Evolutionary conservation across 257 asterid species (phyloP).

Genomic region (Plectranthus barbatus): DNA sequence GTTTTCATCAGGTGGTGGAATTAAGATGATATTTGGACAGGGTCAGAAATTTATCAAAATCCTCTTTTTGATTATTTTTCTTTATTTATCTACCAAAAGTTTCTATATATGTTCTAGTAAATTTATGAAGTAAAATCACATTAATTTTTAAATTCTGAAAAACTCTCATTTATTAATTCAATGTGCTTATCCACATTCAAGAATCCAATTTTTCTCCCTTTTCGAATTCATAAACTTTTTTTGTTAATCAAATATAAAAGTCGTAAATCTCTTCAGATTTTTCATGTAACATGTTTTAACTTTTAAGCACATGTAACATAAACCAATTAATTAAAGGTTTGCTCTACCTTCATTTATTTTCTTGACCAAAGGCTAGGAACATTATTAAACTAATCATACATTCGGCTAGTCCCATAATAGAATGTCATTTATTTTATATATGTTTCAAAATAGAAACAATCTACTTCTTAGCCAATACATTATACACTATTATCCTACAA

Average conservation of each 20-base stretch:
- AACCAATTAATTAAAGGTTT: neutral
- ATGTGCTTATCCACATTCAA: neutral
- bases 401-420: neutral
- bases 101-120: too few species aligned
- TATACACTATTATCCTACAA: too few species aligned
- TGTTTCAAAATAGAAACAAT: too few species aligned
- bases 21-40: constrained; percentile 2
- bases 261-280: too few species aligned
- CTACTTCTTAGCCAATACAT: too few species aligned
- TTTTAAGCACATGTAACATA: neutral
- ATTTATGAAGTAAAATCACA: neutral
- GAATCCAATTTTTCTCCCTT: neutral
- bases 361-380: neutral
- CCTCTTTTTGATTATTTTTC: neutral
- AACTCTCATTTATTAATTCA: too few species aligned
- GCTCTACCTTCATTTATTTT: neutral
- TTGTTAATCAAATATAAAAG: too few species aligned
- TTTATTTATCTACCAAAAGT: neutral
- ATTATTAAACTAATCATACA: neutral
- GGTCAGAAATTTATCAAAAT: neutral
- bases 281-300: neutral
- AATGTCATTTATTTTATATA: neutral
- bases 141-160: neutral
- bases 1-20: constrained; percentile 17
- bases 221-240: neutral